Evolutionary conservation across 2,329 filamentous ascomycete genomes (phyloP).

Genomic region (Penicillium sp.): DNA sequence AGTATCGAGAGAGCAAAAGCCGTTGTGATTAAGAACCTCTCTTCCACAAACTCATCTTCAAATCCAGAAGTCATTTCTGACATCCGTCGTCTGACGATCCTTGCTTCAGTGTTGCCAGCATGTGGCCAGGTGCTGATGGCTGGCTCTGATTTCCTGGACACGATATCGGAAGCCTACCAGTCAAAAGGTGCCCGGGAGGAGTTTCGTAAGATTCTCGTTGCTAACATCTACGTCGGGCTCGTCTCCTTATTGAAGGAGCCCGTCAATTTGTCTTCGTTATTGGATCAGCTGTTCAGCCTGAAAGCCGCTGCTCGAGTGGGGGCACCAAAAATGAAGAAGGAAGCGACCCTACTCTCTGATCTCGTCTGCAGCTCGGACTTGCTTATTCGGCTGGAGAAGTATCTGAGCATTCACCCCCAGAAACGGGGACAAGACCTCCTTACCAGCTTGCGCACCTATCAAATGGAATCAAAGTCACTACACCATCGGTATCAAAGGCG

Average conservation of each 20-base stretch:
- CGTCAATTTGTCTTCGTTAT: slow-evolving; percentile 70
- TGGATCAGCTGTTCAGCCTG: slow-evolving; percentile 80
- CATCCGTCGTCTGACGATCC: slow-evolving; percentile 41
- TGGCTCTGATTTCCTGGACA: slow-evolving; percentile 84
- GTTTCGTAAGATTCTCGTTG: slow-evolving; percentile 67
- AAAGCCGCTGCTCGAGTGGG: slow-evolving; percentile 69
- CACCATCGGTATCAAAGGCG: slow-evolving; percentile 46
- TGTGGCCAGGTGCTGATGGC: slow-evolving; percentile 67
- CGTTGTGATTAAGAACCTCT: slow-evolving; percentile 34
- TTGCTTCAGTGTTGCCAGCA: slow-evolving; percentile 43
- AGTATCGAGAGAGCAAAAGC: slow-evolving; percentile 41
- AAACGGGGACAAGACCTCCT: slow-evolving; percentile 46
- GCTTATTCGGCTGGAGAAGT: slow-evolving; percentile 48
- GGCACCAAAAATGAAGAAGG: slow-evolving; percentile 39
- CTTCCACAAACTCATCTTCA: slow-evolving; percentile 14
- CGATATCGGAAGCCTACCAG: slow-evolving; percentile 53
- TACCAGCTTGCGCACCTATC: slow-evolving; percentile 41
- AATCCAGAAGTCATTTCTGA: slow-evolving; percentile 23
- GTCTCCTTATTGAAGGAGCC: slow-evolving; percentile 66
- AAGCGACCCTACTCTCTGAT: slow-evolving; percentile 70
- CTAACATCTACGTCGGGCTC: slow-evolving; percentile 73
- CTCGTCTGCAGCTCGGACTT: slow-evolving; percentile 79
- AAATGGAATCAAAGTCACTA: slow-evolving; percentile 38
- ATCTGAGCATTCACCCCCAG: slow-evolving; percentile 36
- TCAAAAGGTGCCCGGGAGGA: slow-evolving; percentile 57